Base-by-base conservation (phyloP, 768 basidiomycete genomes). In the Boletales sp. region DNA sequence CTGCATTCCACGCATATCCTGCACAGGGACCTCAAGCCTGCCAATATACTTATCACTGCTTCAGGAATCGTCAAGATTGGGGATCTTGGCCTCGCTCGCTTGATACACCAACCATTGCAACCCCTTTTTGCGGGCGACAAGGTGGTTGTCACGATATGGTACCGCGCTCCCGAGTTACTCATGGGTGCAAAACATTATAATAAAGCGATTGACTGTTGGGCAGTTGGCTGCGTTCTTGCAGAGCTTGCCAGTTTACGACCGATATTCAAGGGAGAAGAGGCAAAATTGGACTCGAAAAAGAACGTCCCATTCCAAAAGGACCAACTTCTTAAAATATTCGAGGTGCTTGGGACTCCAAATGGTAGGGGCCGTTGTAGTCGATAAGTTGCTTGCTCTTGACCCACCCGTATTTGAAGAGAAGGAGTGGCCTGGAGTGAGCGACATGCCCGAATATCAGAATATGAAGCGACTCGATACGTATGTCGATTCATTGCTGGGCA, bases 101-200 rank as follows among this genome's bases (percentile, higher is more conserved):
- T 98, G 29, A 86, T 90, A 50, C 87, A 93, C 62, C 84, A 92
- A 52, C 97, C 97, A 7, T 76, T 99, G 2, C 94, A 97, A 56
- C 86, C 89, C 2, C 74, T 99, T 2, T 93, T 90, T 64, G 84
- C 84, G 0, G 94, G 94, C 14, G 97, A 99, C 71, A 98, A 98
- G 62, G 94, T 99, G 24, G 97, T 98, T 32, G 97, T 99, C 12
- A 99, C 97, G 0, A 98, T 99, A 62, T 98, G 97, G 97, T 99
- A 99, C 66, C 89, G 97, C 45, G 92, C 93, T 8, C 97, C 97
- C 0, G 97, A 99, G 64, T 81, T 99, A 3, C 78, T 99, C 10
- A 79, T 99, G 72, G 95, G 97, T 24, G 93, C 95, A 1, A 92
- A 94, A 55, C 97, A 99, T 69, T 99, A 99, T 68, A 95, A 97